phyloP scores from a whole-genome alignment of 495 filamentous ascomycete species.

The Cryomyces minteri region DNA sequence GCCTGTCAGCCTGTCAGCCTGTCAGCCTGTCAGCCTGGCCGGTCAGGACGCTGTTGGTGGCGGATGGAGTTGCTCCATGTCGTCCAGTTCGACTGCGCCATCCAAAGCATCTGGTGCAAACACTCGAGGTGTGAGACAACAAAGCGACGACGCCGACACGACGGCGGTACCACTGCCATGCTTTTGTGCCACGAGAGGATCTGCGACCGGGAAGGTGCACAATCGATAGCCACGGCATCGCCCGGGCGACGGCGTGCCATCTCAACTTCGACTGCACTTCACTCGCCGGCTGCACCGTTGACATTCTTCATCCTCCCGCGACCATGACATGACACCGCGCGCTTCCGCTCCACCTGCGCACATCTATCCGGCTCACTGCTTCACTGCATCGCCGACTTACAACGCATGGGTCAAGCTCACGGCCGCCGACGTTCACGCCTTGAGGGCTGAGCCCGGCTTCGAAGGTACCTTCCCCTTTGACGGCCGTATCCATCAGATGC shows the following conservation, averaged over 20 bases:
- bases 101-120: no score
- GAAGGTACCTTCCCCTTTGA: slow-evolving; percentile 32
- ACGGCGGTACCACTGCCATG: neutral
- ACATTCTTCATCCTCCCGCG: neutral
- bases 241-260: neutral
- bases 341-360: slow-evolving; percentile 16
- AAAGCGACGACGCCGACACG: neutral
- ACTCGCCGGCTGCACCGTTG: neutral
- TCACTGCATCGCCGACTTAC: slow-evolving; percentile 64
- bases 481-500: no score
- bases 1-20: no score
- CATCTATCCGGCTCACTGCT: slow-evolving; percentile 74
- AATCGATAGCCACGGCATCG: neutral
- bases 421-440: slow-evolving; percentile 42
- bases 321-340: slow-evolving; percentile 33
- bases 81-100: no score
- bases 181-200: no score
- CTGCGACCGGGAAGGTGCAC: neutral
- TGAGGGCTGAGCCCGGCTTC: slow-evolving; percentile 41
- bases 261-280: neutral
- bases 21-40: no score
- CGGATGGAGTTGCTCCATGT: no score
- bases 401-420: slow-evolving; percentile 68
- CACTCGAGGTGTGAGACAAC: neutral
- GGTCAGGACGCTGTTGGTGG: no score